Percentiles rank a stretch among this genome's conserved stretches.
Evolutionary conservation across 257 asterid genomes (phyloP).

Genomic region (Solanum pennellii): DNA sequence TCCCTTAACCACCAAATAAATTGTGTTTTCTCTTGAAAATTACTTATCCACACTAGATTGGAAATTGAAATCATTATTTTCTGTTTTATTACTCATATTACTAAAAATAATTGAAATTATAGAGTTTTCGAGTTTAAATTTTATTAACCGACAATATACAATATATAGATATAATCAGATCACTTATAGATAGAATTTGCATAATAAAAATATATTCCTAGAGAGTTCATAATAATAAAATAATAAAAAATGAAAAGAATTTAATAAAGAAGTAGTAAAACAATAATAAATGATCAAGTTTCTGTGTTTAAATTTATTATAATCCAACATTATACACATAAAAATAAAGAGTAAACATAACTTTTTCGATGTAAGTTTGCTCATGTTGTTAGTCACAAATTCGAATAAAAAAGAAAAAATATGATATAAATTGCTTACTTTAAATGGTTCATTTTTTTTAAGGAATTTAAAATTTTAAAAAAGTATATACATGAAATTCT

Average conservation of each 20-base stretch:
- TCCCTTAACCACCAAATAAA: background rate
- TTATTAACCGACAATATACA: background rate
- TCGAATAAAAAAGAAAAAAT: too few species aligned
- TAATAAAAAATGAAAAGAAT: too few species aligned
- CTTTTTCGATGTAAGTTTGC: background rate
- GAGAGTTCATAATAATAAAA: background rate
- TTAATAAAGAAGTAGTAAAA: background rate
- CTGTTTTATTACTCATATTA: background rate
- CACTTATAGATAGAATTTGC: background rate
- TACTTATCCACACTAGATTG: background rate
- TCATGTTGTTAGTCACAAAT: background rate
- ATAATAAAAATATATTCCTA: too few species aligned
- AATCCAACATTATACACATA: too few species aligned
- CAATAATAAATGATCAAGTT: too few species aligned
- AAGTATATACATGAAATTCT: background rate
- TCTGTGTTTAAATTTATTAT: too few species aligned
- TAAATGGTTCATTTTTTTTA: background rate
- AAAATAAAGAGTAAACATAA: too few species aligned
- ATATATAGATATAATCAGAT: too few species aligned
- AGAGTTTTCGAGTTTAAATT: too few species aligned
- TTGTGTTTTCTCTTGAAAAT: background rate
- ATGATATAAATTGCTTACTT: too few species aligned
- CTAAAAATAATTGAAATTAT: background rate
- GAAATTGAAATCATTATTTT: background rate
- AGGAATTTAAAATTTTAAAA: too few species aligned